These are phyloP conservation scores for Podaxis sp. DNA, from an alignment of 768 basidiomycete species.

Conservation along the genomic window DNA sequence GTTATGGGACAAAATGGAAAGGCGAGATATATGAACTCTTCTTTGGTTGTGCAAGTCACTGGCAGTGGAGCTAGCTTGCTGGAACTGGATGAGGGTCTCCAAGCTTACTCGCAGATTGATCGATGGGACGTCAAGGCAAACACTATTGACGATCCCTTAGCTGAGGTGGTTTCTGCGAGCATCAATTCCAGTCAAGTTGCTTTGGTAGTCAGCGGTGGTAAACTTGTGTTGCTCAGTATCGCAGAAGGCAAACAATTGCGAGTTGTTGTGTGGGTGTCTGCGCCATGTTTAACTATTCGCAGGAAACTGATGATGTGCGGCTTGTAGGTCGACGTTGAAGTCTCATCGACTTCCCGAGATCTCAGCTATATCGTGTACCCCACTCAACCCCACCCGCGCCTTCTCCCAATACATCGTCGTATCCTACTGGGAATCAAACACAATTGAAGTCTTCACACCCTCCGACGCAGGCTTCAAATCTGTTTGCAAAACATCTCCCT, in stretches of 20 bases:
- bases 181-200: conserved; percentile 69
- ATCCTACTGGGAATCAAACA: conserved; percentile 76
- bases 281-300: background rate
- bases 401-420: conserved; percentile 55
- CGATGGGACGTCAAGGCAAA: conserved; percentile 32
- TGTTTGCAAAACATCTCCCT: conserved; percentile 34
- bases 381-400: conserved; percentile 45
- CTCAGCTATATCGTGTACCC: conserved; percentile 67
- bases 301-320: background rate
- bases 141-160: conserved; percentile 15
- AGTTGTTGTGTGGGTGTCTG: conserved; percentile 19
- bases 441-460: conserved; percentile 54
- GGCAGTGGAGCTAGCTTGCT: conserved; percentile 52
- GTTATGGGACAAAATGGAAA: conserved; percentile 27
- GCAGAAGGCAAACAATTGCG: conserved; percentile 32
- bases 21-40: conserved; percentile 42
- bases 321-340: background rate
- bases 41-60: conserved; percentile 75
- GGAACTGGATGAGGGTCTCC: conserved; percentile 48
- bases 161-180: conserved; percentile 65
- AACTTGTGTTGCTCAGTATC: conserved; percentile 50
- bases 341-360: conserved; percentile 43
- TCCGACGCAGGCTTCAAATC: conserved; percentile 24
- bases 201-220: conserved; percentile 57
- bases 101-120: conserved; percentile 40